These are phyloP conservation scores for Suillus occidentalis DNA, from an alignment of 768 basidiomycete genomes.

Conservation along the genomic window DNA sequence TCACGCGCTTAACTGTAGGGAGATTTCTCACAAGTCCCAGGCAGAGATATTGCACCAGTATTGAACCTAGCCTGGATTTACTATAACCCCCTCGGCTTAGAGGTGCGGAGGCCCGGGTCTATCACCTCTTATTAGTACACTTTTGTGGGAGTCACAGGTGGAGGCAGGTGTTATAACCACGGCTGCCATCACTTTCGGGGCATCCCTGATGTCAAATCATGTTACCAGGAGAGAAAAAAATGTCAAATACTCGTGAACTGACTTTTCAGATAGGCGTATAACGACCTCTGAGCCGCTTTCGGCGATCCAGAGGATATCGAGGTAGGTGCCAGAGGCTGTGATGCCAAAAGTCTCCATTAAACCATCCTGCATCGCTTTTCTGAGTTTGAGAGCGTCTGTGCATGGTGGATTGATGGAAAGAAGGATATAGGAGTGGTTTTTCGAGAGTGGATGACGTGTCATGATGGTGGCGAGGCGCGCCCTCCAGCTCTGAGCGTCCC, in stretches of 20 bases:
- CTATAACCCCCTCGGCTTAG: too few species aligned
- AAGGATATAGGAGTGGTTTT: neutral
- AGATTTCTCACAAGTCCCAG: too few species aligned
- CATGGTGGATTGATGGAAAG: constrained; percentile 2
- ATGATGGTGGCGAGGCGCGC: neutral
- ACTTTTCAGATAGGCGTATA: constrained; percentile 16
- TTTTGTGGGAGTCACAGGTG: too few species aligned
- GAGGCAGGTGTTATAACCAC: too few species aligned
- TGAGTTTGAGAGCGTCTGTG: constrained; percentile 43
- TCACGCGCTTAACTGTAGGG: too few species aligned
- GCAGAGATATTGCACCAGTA: too few species aligned
- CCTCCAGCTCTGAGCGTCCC: neutral
- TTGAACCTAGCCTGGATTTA: too few species aligned
- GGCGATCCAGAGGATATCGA: constrained; percentile 59
- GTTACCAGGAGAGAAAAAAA: neutral
- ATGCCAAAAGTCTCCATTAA: constrained; percentile 56
- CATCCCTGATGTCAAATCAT: constrained; percentile 21
- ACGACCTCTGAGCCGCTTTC: constrained; percentile 22
- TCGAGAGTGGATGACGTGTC: neutral
- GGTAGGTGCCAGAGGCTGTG: constrained; percentile 47
- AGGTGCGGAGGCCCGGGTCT: too few species aligned
- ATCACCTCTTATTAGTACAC: too few species aligned
- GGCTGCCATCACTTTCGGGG: constrained; percentile 25
- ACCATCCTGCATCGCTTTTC: constrained; percentile 57
- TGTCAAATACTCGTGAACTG: constrained; percentile 18